Conservation (phyloP, 2,329 filamentous ascomycete species). For the Pseudogymnoascus sp. region DNA sequence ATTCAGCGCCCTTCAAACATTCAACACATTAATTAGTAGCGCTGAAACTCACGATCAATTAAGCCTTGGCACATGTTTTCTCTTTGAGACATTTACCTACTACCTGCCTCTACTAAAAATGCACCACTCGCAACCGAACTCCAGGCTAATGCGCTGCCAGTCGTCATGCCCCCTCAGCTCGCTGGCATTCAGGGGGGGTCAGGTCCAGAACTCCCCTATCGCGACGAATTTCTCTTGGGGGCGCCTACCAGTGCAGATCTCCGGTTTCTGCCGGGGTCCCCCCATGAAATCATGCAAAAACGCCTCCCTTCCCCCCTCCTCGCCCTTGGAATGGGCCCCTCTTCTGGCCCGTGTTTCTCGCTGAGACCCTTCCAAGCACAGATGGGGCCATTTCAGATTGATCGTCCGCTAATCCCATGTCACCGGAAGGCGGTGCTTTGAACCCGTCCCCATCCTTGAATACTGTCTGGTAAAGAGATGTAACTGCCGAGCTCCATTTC, state of each 20-base stretch:
- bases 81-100: background rate
- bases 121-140: background rate
- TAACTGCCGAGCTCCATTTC: slow-evolving; percentile 63
- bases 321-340: background rate
- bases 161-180: background rate
- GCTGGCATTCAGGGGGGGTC: too few relatives aligned
- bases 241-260: background rate
- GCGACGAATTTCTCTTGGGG: background rate
- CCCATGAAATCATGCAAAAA: background rate
- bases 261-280: background rate
- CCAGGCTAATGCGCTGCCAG: background rate
- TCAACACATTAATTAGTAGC: background rate
- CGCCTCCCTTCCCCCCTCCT: background rate
- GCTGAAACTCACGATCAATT: background rate
- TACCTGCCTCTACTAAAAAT: background rate
- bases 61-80: background rate
- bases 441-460: slow-evolving; percentile 74
- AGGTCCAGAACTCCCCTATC: background rate
- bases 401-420: background rate
- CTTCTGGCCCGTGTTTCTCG: background rate
- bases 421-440: slow-evolving; percentile 12
- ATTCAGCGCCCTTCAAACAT: background rate
- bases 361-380: background rate
- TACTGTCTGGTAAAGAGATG: slow-evolving; percentile 59
- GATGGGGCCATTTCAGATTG: background rate